Conservation (phyloP, 2,329 filamentous ascomycete genomes). For the Gremmenia infestans region DNA sequence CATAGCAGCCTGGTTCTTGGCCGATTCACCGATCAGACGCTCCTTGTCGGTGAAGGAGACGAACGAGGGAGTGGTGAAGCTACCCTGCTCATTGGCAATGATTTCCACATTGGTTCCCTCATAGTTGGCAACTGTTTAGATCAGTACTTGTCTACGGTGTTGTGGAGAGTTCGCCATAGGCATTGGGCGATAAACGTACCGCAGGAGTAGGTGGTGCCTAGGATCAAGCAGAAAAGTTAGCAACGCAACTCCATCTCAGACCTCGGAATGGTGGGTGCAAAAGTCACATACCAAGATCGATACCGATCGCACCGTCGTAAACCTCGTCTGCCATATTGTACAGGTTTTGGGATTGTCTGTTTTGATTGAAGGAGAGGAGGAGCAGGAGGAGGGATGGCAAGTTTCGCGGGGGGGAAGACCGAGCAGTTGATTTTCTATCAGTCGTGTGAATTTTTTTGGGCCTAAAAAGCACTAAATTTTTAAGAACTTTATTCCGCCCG, state of each 20-base stretch:
- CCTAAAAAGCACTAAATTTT: too few species aligned
- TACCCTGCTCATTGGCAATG: constrained; percentile 99
- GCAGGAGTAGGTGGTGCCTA: constrained; percentile 99
- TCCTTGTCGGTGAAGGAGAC: constrained; percentile 99
- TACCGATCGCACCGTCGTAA: constrained; percentile 99
- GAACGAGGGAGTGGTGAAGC: constrained; percentile 97
- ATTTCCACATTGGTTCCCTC: constrained; percentile 99
- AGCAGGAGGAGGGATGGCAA: neutral
- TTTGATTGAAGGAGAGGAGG: constrained; percentile 14
- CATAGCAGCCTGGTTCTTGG: constrained; percentile 99
- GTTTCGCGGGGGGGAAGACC: neutral
- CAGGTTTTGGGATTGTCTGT: constrained; percentile 11
- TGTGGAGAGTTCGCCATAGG: neutral
- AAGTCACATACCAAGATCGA: constrained; percentile 82
- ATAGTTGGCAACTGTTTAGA: constrained; percentile 76
- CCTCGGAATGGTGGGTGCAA: neutral
- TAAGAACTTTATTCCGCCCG: too few species aligned
- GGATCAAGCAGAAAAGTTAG: constrained; percentile 24
- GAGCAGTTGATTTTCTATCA: neutral
- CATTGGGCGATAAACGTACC: constrained; percentile 20
- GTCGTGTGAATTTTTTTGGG: neutral
- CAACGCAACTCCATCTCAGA: neutral
- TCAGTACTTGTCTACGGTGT: constrained; percentile 12
- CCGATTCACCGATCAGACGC: constrained; percentile 97
- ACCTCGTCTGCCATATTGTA: constrained; percentile 90